A percentile compares a stretch with the other conserved stretches of the same genome.
phyloP scores from a whole-genome alignment of 1,284 basidiomycete species.

The Sporisorium iseilematis-ciliati region DNA sequence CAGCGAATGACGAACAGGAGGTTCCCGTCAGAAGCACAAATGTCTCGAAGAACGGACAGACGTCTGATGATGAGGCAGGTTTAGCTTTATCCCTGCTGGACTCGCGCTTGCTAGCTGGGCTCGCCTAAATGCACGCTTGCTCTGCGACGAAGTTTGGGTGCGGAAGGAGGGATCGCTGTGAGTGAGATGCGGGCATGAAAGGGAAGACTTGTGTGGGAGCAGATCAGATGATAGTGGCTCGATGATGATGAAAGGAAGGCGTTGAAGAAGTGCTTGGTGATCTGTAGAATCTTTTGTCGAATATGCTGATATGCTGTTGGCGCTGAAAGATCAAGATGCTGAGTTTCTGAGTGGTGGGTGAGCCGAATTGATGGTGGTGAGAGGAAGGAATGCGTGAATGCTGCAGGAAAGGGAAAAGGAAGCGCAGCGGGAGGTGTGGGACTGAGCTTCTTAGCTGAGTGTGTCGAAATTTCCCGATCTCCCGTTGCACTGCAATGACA shows the following conservation, averaged over 20 bases:
- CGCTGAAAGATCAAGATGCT: not conserved
- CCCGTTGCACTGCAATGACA: not conserved
- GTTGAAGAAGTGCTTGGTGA: not conserved
- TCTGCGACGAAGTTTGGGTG: not conserved
- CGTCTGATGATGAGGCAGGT: not conserved
- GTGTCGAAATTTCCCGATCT: constrained; percentile 4
- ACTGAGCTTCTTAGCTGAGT: not conserved
- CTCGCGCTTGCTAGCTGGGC: not conserved
- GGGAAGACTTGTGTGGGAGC: not conserved
- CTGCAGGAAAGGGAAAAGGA: not conserved
- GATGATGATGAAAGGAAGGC: not conserved
- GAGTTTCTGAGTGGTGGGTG: not conserved
- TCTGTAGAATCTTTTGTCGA: not conserved
- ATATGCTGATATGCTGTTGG: constrained; percentile 1
- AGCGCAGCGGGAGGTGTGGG: not conserved
- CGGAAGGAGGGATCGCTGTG: not conserved
- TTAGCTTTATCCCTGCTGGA: not conserved
- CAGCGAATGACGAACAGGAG: not conserved
- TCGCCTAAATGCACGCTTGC: not conserved
- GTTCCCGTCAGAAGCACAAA: not conserved
- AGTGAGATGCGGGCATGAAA: constrained; percentile 13
- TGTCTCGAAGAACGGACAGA: too few relatives aligned
- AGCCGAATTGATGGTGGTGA: too few relatives aligned
- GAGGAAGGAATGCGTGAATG: not conserved
- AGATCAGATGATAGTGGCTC: not conserved